Evolutionary conservation across 192 early-diverging fungal species (phyloP), one percentile per base, ranked within the genome.

Genomic region (Pecoramyces ruminantium): DNA sequence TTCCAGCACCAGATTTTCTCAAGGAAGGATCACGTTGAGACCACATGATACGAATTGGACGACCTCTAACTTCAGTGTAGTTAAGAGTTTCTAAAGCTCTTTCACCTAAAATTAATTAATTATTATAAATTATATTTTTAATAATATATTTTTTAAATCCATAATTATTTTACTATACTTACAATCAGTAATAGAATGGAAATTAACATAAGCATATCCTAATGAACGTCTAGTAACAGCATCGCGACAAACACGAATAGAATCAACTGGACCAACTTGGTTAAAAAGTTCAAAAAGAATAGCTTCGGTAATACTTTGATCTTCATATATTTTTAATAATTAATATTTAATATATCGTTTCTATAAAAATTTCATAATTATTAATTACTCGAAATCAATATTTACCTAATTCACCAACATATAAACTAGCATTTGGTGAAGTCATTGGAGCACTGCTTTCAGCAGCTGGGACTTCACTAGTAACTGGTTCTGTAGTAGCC

Each of bases 1-100:
- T 99, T 82, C 96, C 96, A 78, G 89, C 88, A 77, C 96, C 96
- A 81, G 90, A 90, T 83, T 93, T 92, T 87, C 97, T 96, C 83
- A 94, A 87, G 78, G 95, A 91, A 28, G 97, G 97, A 90, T 99
- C 96, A 84, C 97, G 94, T 90, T 99, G 95, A 58, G 96, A 97
- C 96, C 96, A 99, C 97, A 99, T 99, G 89, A 99, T 99, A 83
- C 97, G 95, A 90, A 97, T 97, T 78, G 95, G 90, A 84, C 93
- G 92, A 81, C 92, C 95, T 90, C 96, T 96, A 87, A 99, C 92
- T 85, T 92, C 88, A 82, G 94, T 93, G 89, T 97, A 99, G 94
- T 99, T 99, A 80, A 99, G 90, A 80, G 87, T 85, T 82, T 98
- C 95, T 81, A 99, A 86, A 79, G 97, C 97, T 84, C 93, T 92